These are phyloP conservation scores for Cyberlindnera lachancei DNA, from an alignment of 805 yeast species.

Conservation along the genomic window DNA sequence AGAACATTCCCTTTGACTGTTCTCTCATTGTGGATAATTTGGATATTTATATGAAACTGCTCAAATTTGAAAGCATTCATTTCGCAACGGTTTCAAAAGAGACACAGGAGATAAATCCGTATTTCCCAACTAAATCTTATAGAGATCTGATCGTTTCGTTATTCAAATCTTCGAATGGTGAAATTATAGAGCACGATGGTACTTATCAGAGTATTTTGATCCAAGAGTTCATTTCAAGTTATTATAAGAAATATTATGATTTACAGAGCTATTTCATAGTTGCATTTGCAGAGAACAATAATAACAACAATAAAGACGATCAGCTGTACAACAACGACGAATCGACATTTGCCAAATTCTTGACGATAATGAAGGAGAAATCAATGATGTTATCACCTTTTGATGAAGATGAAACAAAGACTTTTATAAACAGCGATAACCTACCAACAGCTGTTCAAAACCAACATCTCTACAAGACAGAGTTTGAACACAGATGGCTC, in stretches of 20 bases:
- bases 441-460: slow-evolving; percentile 40
- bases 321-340: too few species aligned
- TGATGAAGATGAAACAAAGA: slow-evolving; percentile 25
- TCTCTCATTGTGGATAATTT: slow-evolving; percentile 45
- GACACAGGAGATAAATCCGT: slow-evolving; percentile 34
- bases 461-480: slow-evolving; percentile 43
- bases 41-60: slow-evolving; percentile 48
- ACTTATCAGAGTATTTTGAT: slow-evolving; percentile 40
- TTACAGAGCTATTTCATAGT: slow-evolving; percentile 69
- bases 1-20: slow-evolving; percentile 30
- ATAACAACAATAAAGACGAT: slow-evolving; percentile 14
- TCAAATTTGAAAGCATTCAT: slow-evolving; percentile 47
- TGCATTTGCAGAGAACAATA: slow-evolving; percentile 38
- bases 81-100: slow-evolving; percentile 35
- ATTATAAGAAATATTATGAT: slow-evolving; percentile 61
- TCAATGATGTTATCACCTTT: slow-evolving; percentile 24
- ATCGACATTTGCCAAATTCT: slow-evolving; percentile 29
- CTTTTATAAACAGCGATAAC: slow-evolving; percentile 33
- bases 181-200: slow-evolving; percentile 37
- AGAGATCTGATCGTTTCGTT: slow-evolving; percentile 33
- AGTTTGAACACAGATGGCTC: slow-evolving; percentile 68
- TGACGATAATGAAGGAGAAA: slow-evolving; percentile 30
- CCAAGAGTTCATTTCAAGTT: slow-evolving; percentile 48
- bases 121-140: slow-evolving; percentile 53
- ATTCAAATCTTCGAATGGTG: slow-evolving; percentile 30